Conservation (phyloP, 768 basidiomycete species). For the Cystofilobasidium bisporidii region DNA sequence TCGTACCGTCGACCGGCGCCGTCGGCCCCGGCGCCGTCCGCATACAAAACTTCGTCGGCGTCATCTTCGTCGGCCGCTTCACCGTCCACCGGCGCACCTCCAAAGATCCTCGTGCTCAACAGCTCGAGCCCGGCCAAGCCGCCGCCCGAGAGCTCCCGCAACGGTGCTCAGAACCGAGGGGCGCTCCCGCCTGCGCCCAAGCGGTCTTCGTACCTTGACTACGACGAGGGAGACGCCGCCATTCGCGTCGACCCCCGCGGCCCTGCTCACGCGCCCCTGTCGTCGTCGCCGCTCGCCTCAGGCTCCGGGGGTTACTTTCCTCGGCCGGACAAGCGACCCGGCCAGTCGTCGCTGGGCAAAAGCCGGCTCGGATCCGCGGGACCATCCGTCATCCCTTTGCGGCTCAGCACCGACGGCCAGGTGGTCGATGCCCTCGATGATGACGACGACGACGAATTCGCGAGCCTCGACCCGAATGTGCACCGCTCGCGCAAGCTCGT, state of each 20-base stretch:
- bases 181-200: background rate
- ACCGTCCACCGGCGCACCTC: background rate
- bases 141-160: background rate
- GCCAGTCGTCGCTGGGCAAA: background rate
- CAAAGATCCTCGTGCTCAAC: conserved; percentile 15
- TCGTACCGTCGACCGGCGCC: background rate
- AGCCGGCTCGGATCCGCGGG: background rate
- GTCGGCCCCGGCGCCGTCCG: background rate
- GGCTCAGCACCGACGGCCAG: background rate
- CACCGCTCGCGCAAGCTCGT: background rate
- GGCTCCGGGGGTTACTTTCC: background rate
- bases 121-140: conserved; percentile 2
- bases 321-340: conserved; percentile 8
- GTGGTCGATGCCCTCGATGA: background rate
- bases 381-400: background rate
- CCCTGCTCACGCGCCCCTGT: background rate
- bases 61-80: background rate
- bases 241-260: background rate
- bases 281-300: conserved; percentile 8
- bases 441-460: background rate
- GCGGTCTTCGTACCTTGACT: conserved; percentile 2
- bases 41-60: background rate
- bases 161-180: background rate
- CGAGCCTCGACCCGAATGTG: background rate
- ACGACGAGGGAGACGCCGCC: conserved; percentile 20